These are phyloP conservation scores for Priceomyces melissophilus DNA, from an alignment of 805 yeast species.

Conservation along the genomic window DNA sequence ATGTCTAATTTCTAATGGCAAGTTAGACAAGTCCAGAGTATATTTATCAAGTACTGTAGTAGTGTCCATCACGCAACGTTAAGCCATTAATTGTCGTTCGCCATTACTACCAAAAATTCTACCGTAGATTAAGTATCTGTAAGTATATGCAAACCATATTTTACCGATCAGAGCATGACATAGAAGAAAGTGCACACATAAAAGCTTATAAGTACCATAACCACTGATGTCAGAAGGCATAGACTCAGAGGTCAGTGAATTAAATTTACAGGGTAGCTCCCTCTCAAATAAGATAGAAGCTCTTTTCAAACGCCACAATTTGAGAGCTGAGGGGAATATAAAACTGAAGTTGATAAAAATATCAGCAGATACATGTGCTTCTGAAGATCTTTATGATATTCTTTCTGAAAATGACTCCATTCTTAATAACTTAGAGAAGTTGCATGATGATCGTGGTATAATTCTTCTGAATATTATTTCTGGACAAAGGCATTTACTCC, in stretches of 20 bases:
- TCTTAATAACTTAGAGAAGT: conserved; percentile 1
- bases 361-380: too few relatives aligned
- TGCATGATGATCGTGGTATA: not conserved
- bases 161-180: too few relatives aligned
- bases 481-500: not conserved
- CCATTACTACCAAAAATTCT: too few relatives aligned
- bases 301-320: too few relatives aligned
- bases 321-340: too few relatives aligned
- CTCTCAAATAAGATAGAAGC: too few relatives aligned
- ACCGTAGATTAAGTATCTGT: too few relatives aligned
- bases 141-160: too few relatives aligned
- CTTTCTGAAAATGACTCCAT: not conserved
- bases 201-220: too few relatives aligned
- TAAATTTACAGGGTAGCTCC: not conserved
- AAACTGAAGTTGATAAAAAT: too few relatives aligned
- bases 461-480: conserved; percentile 1
- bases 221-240: not conserved
- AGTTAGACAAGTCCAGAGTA: conserved; percentile 66
- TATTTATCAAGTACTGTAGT: conserved; percentile 58
- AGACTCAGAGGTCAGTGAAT: not conserved
- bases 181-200: too few relatives aligned
- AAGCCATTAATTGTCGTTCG: too few relatives aligned
- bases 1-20: conserved; percentile 84
- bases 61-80: conserved; percentile 63
- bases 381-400: not conserved